Evolutionary conservation across 768 basidiomycete species (phyloP), one percentile per base, ranked within the genome.

Genomic region (Amanita rubescens): DNA sequence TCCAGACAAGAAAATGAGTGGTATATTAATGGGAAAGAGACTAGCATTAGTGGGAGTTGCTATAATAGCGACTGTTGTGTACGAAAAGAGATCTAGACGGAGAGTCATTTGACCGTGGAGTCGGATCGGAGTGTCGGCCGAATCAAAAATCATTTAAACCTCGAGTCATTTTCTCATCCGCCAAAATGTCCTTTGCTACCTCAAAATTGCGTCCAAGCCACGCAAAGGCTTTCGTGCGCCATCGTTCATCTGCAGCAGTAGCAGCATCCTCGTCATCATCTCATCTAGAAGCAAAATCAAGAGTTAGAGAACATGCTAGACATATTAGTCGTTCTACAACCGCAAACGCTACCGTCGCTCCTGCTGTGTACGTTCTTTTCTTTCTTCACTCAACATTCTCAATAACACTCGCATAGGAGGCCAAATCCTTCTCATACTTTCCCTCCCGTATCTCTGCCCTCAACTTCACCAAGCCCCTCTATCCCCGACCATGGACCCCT

Each of bases 271-370:
- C 53, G 19, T 54, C 53, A 20, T 27, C 22, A 14, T 54, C 49
- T 9, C 66, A 43, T 80, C 82, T 86, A 53, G 90, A 93, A 41
- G 90, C 90, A 39, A 90, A 87, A 72, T 80, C 81, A 47, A 81
- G 89, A 69, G 85, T 92, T 49, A 73, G 80, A 61, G 88, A 90
- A 61, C 84, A 87, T 70, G 85, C 82, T 8, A 74, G 91, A 60
- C 75, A 80, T 62, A 79, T 93, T 64, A 88, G 86, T 65, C 81
- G 83, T 56, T 78, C 85, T 11, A 79, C 85, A 5, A 65, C 72
- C 17, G 73, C 75, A 55, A 75, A 77, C 55, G 89, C 88, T 51
- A 73, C 75, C 27, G 76, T 84, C 49, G 81, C 83, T 33, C 80
- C 80, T 3, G 63, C 78, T 55, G 71, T 79, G 88, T 90, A 73